These are phyloP conservation scores for Colletotrichum filicis DNA, from an alignment of 2,329 filamentous ascomycete genomes.

Conservation along the genomic window DNA sequence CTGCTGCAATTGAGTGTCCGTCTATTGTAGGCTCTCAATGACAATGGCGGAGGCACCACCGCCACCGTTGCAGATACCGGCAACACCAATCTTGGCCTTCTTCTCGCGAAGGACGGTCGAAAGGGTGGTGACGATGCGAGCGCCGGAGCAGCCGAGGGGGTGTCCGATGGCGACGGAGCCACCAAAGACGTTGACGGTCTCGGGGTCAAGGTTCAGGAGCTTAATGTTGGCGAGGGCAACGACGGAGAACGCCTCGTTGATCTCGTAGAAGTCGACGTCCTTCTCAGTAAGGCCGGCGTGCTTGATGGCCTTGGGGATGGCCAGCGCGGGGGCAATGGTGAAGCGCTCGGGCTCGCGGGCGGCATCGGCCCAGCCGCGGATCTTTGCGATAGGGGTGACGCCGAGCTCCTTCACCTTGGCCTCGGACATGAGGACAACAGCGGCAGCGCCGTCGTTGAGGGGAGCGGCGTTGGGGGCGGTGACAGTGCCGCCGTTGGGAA, in stretches of 20 bases:
- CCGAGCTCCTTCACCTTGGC: conserved; percentile 91
- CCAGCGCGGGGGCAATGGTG: conserved; percentile 91
- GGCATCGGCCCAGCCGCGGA: conserved; percentile 96
- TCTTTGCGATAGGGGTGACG: conserved; percentile 94
- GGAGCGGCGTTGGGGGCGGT: conserved; percentile 97
- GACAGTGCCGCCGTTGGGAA: conserved; percentile 84
- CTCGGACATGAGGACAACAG: conserved; percentile 93
- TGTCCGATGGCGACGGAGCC: conserved; percentile 97
- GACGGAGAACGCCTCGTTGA: conserved; percentile 99
- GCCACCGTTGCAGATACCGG: conserved; percentile 97
- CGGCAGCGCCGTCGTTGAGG: conserved; percentile 93
- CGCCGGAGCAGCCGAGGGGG: conserved; percentile 92
- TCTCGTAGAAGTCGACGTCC: conserved; percentile 93
- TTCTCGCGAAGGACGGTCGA: conserved; percentile 90
- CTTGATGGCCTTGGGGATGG: conserved; percentile 97
- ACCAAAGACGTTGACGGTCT: conserved; percentile 95
- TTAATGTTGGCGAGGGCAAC: conserved; percentile 98
- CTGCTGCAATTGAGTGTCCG: background rate
- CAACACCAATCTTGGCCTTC: conserved; percentile 92
- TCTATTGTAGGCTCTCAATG: conserved; percentile 77
- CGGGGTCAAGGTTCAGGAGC: conserved; percentile 79
- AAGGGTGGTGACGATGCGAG: conserved; percentile 91
- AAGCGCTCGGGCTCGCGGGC: conserved; percentile 93
- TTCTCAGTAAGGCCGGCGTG: conserved; percentile 85
- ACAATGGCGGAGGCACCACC: conserved; percentile 95